These are phyloP conservation scores for Vairimorpha apis DNA, from an alignment of 371 early-diverging fungal genomes.

Conservation along the genomic window DNA sequence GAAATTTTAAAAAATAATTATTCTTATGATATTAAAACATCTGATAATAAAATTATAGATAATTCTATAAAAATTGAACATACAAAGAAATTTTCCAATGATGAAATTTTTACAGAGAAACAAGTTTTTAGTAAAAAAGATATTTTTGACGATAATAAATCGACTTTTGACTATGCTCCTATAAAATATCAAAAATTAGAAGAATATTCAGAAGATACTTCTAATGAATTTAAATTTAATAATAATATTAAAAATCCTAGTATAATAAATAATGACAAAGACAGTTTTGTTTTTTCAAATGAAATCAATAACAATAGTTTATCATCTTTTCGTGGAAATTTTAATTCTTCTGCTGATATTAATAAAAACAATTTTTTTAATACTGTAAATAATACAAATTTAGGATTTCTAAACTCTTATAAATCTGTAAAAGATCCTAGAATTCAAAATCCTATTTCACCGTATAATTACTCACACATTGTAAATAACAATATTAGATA, in stretches of 20 bases:
- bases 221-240: not conserved
- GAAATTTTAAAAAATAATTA: too few species aligned
- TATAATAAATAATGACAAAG: not conserved
- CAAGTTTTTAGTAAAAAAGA: too few species aligned
- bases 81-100: too few species aligned
- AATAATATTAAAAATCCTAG: not conserved
- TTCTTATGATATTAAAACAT: too few species aligned
- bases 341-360: not conserved
- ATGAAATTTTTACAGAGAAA: too few species aligned
- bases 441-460: not conserved
- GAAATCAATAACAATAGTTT: not conserved
- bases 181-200: not conserved
- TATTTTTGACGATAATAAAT: too few species aligned
- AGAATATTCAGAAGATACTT: not conserved
- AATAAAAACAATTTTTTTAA: not conserved
- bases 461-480: too few species aligned
- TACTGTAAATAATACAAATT: not conserved
- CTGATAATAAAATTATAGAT: too few species aligned
- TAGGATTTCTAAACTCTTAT: not conserved
- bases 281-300: not conserved
- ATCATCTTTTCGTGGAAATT: not conserved
- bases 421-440: not conserved
- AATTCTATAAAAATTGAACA: too few species aligned
- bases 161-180: too few species aligned
- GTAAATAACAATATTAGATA: too few species aligned